phyloP scores from a whole-genome alignment of 2,329 filamentous ascomycete genomes.

The Xylaria sp. region DNA sequence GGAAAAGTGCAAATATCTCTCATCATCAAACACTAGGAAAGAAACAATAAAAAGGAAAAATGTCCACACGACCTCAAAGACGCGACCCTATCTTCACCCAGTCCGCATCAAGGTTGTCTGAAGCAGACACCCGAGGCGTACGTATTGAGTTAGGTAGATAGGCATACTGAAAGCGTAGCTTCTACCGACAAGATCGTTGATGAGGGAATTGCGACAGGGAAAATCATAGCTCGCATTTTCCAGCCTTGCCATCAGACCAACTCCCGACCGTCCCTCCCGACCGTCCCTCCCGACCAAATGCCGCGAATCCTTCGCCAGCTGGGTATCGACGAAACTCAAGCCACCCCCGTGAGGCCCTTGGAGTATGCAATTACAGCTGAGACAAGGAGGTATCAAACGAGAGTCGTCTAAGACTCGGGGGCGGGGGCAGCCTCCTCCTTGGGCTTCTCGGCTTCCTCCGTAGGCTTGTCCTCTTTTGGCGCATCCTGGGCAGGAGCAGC shows the following conservation, averaged over 20 bases:
- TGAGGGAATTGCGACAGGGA: conserved; percentile 43
- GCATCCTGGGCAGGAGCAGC: conserved; percentile 65
- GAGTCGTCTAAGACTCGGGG: conserved; percentile 63
- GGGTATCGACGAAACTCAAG: conserved; percentile 46
- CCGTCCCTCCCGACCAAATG: conserved; percentile 47
- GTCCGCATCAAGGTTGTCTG: conserved; percentile 40
- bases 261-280: conserved; percentile 46
- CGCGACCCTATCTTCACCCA: conserved; percentile 40
- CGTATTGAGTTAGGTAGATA: conserved; percentile 44
- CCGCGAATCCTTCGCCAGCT: conserved; percentile 48
- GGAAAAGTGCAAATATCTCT: conserved; percentile 46
- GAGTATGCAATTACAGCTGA: conserved; percentile 50
- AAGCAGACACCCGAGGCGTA: conserved; percentile 40
- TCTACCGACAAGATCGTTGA: conserved; percentile 42
- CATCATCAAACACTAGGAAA: conserved; percentile 46
- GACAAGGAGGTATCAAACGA: conserved; percentile 50
- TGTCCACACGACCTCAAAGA: conserved; percentile 45
- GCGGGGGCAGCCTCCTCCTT: conserved; percentile 65
- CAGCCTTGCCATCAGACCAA: conserved; percentile 48
- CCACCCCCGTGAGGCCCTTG: conserved; percentile 39
- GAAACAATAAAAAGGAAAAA: conserved; percentile 42
- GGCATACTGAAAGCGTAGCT: conserved; percentile 43
- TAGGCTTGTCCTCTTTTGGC: conserved; percentile 66
- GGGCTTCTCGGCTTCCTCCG: conserved; percentile 61
- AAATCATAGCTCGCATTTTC: conserved; percentile 47